These are phyloP conservation scores for Starmerella riodocensis DNA, from an alignment of 805 yeast species.

Conservation along the genomic window DNA sequence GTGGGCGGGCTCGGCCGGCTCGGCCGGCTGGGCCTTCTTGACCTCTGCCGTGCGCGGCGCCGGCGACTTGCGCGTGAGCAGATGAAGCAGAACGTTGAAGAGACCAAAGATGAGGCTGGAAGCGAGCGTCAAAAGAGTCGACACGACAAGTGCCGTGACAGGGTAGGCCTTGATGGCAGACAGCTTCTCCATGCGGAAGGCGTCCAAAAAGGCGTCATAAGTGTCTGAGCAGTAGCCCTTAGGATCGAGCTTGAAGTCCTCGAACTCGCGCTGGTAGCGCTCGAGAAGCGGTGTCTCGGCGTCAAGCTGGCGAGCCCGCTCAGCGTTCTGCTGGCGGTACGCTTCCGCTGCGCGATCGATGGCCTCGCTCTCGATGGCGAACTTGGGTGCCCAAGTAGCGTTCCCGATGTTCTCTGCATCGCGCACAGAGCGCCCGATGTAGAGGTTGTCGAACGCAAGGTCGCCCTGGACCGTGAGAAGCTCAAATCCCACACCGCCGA, in stretches of 20 bases:
- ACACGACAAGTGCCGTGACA: slow-evolving; percentile 25
- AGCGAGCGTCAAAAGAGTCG: slow-evolving; percentile 19
- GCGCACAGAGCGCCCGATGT: slow-evolving; percentile 66
- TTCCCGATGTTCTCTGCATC: slow-evolving; percentile 83
- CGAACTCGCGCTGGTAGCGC: slow-evolving; percentile 16
- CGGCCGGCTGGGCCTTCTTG: no score
- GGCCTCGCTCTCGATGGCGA: slow-evolving; percentile 24
- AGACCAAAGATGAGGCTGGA: slow-evolving; percentile 23
- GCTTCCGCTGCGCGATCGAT: slow-evolving; percentile 22
- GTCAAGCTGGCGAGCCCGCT: slow-evolving; percentile 14
- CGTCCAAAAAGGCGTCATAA: slow-evolving; percentile 23
- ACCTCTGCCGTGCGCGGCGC: no score
- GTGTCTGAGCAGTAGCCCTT: slow-evolving; percentile 23
- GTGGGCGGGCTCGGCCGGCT: no score
- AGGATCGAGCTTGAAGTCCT: slow-evolving; percentile 28
- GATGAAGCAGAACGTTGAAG: slow-evolving; percentile 17
- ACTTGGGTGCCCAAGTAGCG: slow-evolving; percentile 42
- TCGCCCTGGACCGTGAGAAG: slow-evolving; percentile 75
- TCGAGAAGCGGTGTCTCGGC: slow-evolving; percentile 14
- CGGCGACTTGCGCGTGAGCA: slow-evolving; percentile 11
- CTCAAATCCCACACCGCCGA: slow-evolving; percentile 79
- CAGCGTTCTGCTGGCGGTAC: slow-evolving; percentile 4
- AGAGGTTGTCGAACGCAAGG: slow-evolving; percentile 68
- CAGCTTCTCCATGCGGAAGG: slow-evolving; percentile 25
- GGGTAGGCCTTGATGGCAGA: slow-evolving; percentile 29